Evolutionary conservation across 345 rosid species (phyloP).

Genomic region (Eucalyptus regnans): DNA sequence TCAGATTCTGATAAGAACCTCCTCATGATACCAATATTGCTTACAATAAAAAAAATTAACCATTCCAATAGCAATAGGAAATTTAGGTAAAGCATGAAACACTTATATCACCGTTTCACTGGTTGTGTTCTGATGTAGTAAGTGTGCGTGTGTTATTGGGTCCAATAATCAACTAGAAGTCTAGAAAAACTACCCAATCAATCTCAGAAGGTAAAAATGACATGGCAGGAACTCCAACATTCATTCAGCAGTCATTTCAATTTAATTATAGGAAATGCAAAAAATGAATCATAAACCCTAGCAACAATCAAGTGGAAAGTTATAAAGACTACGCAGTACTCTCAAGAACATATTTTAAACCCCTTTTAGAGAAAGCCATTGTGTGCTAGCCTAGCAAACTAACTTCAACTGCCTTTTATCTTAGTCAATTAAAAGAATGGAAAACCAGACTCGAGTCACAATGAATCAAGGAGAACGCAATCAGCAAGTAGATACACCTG

Average conservation of each 20-base stretch:
- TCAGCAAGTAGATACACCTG: slow-evolving; percentile 29
- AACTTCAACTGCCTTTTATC: not conserved
- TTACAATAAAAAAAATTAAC: not conserved
- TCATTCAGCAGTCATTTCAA: not conserved
- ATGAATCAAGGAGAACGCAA: not conserved
- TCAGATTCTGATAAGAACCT: not conserved
- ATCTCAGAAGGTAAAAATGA: not conserved
- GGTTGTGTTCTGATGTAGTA: not conserved
- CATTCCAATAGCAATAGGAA: not conserved
- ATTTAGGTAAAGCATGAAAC: not conserved
- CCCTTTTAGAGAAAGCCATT: not conserved
- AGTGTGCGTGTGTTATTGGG: not conserved
- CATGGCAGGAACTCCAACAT: not conserved
- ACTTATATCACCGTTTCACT: not conserved
- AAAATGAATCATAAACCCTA: not conserved
- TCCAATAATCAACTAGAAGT: not conserved
- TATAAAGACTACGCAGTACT: not conserved
- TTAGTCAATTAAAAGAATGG: not conserved
- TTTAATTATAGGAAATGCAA: not conserved
- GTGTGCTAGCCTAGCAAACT: not conserved
- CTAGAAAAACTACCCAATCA: not conserved
- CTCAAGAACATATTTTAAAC: not conserved
- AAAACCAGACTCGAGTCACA: not conserved
- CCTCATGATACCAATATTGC: not conserved
- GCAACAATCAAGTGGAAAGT: not conserved